Conservation (phyloP, 2,329 filamentous ascomycete species). For the Pezicula carpinea region DNA sequence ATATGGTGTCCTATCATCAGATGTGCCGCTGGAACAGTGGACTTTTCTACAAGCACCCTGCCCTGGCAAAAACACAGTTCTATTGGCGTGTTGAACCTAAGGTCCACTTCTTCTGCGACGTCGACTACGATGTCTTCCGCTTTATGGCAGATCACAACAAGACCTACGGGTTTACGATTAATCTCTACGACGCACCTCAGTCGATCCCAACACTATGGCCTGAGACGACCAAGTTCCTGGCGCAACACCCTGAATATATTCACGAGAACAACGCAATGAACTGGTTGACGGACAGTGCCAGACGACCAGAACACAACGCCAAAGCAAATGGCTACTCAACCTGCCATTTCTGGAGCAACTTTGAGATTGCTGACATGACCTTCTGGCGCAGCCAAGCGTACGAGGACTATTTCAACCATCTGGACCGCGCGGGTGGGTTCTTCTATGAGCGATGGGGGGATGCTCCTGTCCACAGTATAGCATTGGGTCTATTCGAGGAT, state of each 20-base stretch:
- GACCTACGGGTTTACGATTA: constrained; percentile 98
- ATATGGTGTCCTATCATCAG: constrained; percentile 88
- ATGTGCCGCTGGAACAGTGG: constrained; percentile 99
- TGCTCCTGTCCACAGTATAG: constrained; percentile 93
- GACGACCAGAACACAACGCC: constrained; percentile 73
- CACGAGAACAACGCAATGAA: constrained; percentile 79
- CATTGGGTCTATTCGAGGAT: constrained; percentile 87
- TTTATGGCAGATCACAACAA: constrained; percentile 99
- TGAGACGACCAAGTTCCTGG: constrained; percentile 87
- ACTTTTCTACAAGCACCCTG: constrained; percentile 95
- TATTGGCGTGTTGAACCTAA: constrained; percentile 99
- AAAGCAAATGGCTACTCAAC: constrained; percentile 92
- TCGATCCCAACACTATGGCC: constrained; percentile 90
- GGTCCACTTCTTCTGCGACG: constrained; percentile 97
- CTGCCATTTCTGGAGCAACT: constrained; percentile 99
- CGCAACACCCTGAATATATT: constrained; percentile 76
- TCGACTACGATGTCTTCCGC: constrained; percentile 97
- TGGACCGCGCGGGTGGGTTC: constrained; percentile 92
- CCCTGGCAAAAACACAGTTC: constrained; percentile 75
- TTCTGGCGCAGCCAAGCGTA: constrained; percentile 91
- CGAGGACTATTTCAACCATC: constrained; percentile 92
- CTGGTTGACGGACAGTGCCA: constrained; percentile 77
- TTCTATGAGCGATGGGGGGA: constrained; percentile 99
- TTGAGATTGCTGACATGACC: constrained; percentile 88
- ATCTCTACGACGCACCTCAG: constrained; percentile 85